Percentiles rank a stretch among this genome's conserved stretches.
Conservation (phyloP, 192 early-diverging fungal species). For the Coemansia sp. region DNA sequence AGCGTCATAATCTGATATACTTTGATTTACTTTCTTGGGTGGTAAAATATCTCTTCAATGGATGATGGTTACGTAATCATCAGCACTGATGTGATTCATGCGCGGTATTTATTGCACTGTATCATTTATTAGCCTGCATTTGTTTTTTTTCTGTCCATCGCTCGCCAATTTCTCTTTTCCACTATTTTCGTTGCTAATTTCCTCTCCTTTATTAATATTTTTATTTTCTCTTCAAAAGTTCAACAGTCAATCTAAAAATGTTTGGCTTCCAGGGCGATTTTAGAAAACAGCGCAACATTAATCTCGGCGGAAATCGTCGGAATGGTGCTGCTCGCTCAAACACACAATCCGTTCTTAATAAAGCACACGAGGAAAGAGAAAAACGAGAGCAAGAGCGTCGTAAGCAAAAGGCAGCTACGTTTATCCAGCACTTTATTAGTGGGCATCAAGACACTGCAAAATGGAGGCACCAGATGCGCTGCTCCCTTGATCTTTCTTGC, state of each 20-base stretch:
- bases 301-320: slow-evolving; percentile 75
- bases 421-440: slow-evolving; percentile 63
- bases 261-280: slow-evolving; percentile 83
- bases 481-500: slow-evolving; percentile 17
- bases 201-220: not conserved
- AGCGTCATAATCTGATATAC: too few relatives aligned
- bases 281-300: slow-evolving; percentile 74
- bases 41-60: not conserved
- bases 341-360: slow-evolving; percentile 60
- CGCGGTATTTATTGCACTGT: too few relatives aligned
- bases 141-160: not conserved
- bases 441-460: slow-evolving; percentile 16
- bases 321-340: slow-evolving; percentile 60
- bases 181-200: not conserved
- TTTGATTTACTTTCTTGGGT: too few relatives aligned
- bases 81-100: not conserved
- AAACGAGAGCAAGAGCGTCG: slow-evolving; percentile 71
- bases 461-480: slow-evolving; percentile 30
- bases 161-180: not conserved
- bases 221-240: not conserved
- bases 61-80: slow-evolving; percentile 3
- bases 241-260: slow-evolving; percentile 19
- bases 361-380: slow-evolving; percentile 72
- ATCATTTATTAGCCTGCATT: not conserved
- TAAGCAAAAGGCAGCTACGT: slow-evolving; percentile 55